Conservation (phyloP, 225 moss, liverwort and hornwort species). For the Thuidium tamariscinum region DNA sequence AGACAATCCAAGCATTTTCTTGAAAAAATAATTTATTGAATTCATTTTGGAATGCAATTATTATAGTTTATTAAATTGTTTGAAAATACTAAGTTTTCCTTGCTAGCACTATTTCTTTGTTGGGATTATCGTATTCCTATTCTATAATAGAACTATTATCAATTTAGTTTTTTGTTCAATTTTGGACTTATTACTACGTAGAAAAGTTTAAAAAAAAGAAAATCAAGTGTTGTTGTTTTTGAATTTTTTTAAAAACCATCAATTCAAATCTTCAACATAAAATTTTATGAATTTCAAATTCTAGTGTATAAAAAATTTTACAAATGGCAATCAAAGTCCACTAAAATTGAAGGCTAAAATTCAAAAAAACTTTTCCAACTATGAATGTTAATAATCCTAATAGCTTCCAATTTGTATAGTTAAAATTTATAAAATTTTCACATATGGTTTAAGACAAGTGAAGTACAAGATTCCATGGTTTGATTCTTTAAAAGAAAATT, state of each 20-base stretch:
- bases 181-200: too few species aligned
- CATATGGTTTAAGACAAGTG: neutral
- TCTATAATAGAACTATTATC: neutral
- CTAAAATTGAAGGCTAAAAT: neutral
- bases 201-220: neutral
- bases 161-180: neutral
- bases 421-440: neutral
- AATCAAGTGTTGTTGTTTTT: neutral
- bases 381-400: neutral
- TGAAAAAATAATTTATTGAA: neutral
- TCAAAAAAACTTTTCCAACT: neutral
- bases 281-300: neutral
- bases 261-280: neutral
- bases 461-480: neutral
- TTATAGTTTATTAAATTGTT: neutral
- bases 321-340: neutral
- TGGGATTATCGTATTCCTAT: neutral
- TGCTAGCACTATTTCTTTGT: neutral
- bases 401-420: neutral
- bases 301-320: fast-evolving
- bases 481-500: too few species aligned
- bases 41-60: neutral
- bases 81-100: fast-evolving
- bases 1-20: neutral
- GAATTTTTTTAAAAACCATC: neutral